Base-by-base conservation (phyloP, 331 rosid genomes). In the Quercus phellos region DNA sequence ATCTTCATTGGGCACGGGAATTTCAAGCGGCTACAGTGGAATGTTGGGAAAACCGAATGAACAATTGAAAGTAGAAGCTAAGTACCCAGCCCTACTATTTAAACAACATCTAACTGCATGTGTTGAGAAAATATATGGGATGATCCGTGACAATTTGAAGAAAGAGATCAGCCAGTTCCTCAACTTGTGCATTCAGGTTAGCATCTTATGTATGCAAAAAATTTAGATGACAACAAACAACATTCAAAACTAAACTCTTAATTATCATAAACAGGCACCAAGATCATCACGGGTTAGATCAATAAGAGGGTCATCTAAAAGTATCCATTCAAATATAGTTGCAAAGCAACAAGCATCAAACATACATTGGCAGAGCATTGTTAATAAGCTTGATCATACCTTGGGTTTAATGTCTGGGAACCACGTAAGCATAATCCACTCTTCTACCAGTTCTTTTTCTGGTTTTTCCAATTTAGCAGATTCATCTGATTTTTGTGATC, bases 41-140 rank as follows among this genome's bases (percentile, higher is more conserved):
- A 91, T 90, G 90, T 76, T 83, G 35, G 98, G 90, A 43, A 89
- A 92, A 86, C 84, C 85, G 13, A 89, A 89, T 68, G 90, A 85
- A 43, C 90, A 84, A 54, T 89, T 91, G 22, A 91, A 88, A 88
- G 92, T 93, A 74, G 94, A 93, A 78, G 94, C 98, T 71, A 93
- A 91, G 86, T 93, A 93, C 73, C 98, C 98, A n/a, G 98, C 97
- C 7, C 84, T 93, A 51, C 88, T 93, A 18, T 93, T 93, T 63
- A 93, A 93, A 87, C 98, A 93, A 71, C 96, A 93, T 76, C 82
- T 93, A 32, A 91, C 97, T 22, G 97, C 97, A 29, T 93, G 83
- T 80, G 89, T 93, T 61, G 97, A 93, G 87, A 93, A 91, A 84
- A 86, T 91, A 77, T 91, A 87, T 74, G 98, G 98, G 74, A 89